Evolutionary conservation across 495 filamentous ascomycete genomes (phyloP).

Genomic region (Aspergillus avenaceus): DNA sequence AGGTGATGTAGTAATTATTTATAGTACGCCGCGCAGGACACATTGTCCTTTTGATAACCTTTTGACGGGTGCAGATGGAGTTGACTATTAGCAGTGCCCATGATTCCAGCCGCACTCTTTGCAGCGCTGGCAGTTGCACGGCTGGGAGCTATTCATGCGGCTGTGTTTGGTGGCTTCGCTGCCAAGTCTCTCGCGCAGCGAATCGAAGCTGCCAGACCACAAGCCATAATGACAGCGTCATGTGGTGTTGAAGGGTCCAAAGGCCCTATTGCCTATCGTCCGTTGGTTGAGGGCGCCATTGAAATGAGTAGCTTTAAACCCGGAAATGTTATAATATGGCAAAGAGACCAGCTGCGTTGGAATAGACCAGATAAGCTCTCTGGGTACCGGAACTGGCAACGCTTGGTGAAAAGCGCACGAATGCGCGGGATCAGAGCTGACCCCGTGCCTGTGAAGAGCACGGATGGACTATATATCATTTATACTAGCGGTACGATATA

Average conservation of each 20-base stretch:
- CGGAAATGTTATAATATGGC: slow-evolving; percentile 67
- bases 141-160: slow-evolving; percentile 83
- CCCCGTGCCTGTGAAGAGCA: slow-evolving; percentile 71
- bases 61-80: not conserved
- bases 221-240: slow-evolving; percentile 77
- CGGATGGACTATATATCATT: slow-evolving; percentile 83
- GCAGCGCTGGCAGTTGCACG: slow-evolving; percentile 78
- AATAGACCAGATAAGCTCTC: slow-evolving; percentile 55
- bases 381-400: slow-evolving; percentile 76
- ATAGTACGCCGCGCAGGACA: slow-evolving; percentile 54
- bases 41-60: not conserved
- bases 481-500: slow-evolving; percentile 68
- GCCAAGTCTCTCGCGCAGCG: slow-evolving; percentile 77
- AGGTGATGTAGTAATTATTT: slow-evolving; percentile 89
- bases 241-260: slow-evolving; percentile 90
- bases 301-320: slow-evolving; percentile 57
- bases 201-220: slow-evolving; percentile 76
- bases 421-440: slow-evolving; percentile 60
- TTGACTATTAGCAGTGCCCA: slow-evolving; percentile 63
- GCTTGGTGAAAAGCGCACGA: slow-evolving; percentile 62
- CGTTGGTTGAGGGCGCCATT: slow-evolving; percentile 67
- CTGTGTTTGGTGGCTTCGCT: slow-evolving; percentile 92
- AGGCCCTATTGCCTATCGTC: slow-evolving; percentile 65
- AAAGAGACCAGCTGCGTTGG: slow-evolving; percentile 73
- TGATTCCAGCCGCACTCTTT: slow-evolving; percentile 86